Evolutionary conservation across 805 yeast genomes (phyloP), one percentile per base, ranked within the genome.

Genomic region (Pichia thaimueangensis): DNA sequence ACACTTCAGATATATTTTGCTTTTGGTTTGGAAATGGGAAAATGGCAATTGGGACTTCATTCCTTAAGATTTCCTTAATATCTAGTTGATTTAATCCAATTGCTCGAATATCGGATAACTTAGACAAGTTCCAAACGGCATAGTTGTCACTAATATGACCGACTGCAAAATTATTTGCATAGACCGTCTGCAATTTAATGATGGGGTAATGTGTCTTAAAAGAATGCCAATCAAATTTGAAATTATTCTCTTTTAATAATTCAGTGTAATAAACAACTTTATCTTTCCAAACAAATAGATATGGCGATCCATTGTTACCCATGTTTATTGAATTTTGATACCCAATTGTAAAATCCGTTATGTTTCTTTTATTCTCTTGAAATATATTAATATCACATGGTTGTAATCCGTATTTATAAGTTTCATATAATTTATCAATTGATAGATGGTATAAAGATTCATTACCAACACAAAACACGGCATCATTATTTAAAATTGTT

Each of bases 311-410:
- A 20, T 15, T 24, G 17, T 71, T 76, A 69, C 32, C 68, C 75
- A 48, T 76, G n/a, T n/a, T n/a, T n/a, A n/a, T n/a, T 69, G 59
- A 76, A 78, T 78, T 71, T 56, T 88, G 86, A 24, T 69, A 73
- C 0, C 93, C 96, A 46, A 83, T 65, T 37, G 73, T 74, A 62
- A 85, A 88, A 48, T 73, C 79, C 2, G 73, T 61, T 0, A 79
- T 78, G 56, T 77, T 62, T 58, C 78, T 54, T 25, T 38, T 43
- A 37, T 56, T 40, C n/a, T 42, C 47, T 11, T 35, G 35, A 32
- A 56, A 35, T 1, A 33, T 22, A 15, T 42, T 42, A n/a, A 41
- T 43, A 35, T 53, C 57, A 76, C 49, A 71, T 67, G 12, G 78
- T 65, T 11, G 77, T 51, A 41, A 30, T 10, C 52, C 59, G 31